Conservation (phyloP, 2,329 filamentous ascomycete genomes). For the Apiospora aurea region DNA sequence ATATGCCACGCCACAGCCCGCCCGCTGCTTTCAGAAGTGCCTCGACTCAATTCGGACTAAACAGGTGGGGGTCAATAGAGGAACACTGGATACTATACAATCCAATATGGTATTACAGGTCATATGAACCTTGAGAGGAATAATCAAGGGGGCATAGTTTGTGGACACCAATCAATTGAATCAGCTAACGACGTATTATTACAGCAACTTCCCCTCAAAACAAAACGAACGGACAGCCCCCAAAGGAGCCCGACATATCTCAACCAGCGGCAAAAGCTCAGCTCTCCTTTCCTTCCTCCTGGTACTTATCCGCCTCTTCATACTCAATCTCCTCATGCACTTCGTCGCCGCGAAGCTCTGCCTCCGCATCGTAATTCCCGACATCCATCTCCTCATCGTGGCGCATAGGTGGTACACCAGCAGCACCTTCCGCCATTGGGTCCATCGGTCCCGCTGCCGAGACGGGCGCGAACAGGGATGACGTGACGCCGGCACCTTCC, state of each 20-base stretch:
- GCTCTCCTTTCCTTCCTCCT: not conserved
- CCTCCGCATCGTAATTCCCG: slow-evolving; percentile 33
- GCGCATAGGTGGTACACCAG: not conserved
- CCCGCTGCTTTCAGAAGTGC: too few species aligned
- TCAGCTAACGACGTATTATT: too few species aligned
- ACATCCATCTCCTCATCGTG: slow-evolving; percentile 32
- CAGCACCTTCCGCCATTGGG: too few species aligned
- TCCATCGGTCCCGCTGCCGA: slow-evolving; percentile 4
- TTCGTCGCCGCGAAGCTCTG: slow-evolving; percentile 32
- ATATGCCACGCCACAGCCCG: too few species aligned
- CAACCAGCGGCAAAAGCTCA: not conserved
- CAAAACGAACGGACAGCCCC: not conserved
- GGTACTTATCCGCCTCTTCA: slow-evolving; percentile 34
- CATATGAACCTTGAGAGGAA: too few species aligned
- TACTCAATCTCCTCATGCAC: slow-evolving; percentile 34
- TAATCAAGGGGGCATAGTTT: too few species aligned
- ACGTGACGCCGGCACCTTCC: slow-evolving; percentile 1
- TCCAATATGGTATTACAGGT: too few species aligned
- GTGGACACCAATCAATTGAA: too few species aligned
- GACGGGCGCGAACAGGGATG: slow-evolving; percentile 28
- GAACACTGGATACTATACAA: too few species aligned
- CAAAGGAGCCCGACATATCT: not conserved
- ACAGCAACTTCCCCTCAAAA: too few species aligned
- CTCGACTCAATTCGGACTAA: too few species aligned
- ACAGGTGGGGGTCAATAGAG: too few species aligned